Evolutionary conservation across 371 early-diverging fungal species (phyloP), one percentile per base, ranked within the genome.

Genomic region (Cokeromyces recurvatus): DNA sequence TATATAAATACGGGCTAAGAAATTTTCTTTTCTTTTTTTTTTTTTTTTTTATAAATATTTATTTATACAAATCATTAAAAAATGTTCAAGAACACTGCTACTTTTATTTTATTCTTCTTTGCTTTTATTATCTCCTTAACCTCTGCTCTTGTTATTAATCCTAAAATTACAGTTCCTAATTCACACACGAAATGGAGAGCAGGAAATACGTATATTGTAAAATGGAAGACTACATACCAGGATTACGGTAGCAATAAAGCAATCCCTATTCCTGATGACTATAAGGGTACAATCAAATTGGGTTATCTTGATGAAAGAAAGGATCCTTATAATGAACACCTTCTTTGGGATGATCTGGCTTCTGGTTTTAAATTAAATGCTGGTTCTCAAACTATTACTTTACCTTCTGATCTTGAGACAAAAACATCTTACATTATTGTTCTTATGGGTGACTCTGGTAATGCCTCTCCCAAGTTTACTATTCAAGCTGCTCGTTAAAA

Each of bases 391-490:
- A 43, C 17, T 11, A 43, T 74, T 24, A 49, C 55, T 39, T 49
- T 74, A 8, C 74, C 74, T 14, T n/a, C 24, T 17, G 51, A 60
- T 25, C 56, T 74, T 15, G 22, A 37, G n/a, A 62, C 74, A 19
- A 59, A 43, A 15, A 27, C 22, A 17, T 37, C 42, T 24, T 74
- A 74, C 25, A 74, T 74, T 38, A 48, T 74, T 23, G 64, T 74
- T 12, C 53, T 74, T 12, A 59, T 74, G 56, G 74, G 74, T 25
- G 57, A 74, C 22, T 70, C 71, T 35, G 74, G 74, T 29, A 74
- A 74, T 24, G 66, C 68, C 17, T 74, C 74, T n/a, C 57, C 59
- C 5, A 32, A 53, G 45, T 74, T 74, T 32, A 59, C 57, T 8
- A 70, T 74, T 25, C 32, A 37, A 12, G 45, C 51, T 29, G 45